A percentile compares a stretch with the other conserved stretches of the same genome.
Evolutionary conservation across 805 yeast genomes (phyloP).

Genomic region (Myxozyma mucilagina): DNA sequence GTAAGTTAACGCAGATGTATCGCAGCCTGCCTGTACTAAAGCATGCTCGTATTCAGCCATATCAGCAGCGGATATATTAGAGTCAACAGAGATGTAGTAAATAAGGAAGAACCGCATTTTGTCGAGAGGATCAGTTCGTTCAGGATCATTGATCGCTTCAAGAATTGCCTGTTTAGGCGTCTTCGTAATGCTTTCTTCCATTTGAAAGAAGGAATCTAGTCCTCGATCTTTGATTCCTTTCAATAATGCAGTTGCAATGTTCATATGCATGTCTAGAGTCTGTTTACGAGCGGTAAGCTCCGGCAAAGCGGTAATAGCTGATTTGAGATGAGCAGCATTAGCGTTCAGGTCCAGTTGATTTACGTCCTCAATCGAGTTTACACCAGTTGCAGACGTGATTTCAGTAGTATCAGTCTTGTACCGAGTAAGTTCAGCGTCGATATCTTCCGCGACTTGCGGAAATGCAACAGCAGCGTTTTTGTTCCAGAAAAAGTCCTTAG

Average conservation of each 20-base stretch:
- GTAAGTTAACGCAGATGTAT: constrained; percentile 66
- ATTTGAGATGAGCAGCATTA: constrained; percentile 46
- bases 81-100: constrained; percentile 53
- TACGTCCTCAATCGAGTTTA: constrained; percentile 70
- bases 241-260: constrained; percentile 79
- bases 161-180: constrained; percentile 56
- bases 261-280: constrained; percentile 95
- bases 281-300: constrained; percentile 85
- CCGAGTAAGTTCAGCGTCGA: constrained; percentile 74
- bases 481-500: constrained; percentile 90
- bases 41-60: constrained; percentile 64
- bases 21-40: constrained; percentile 55
- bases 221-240: constrained; percentile 83
- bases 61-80: constrained; percentile 49
- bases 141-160: constrained; percentile 53
- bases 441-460: constrained; percentile 98
- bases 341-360: constrained; percentile 45
- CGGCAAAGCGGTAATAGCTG: constrained; percentile 88
- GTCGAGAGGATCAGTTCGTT: constrained; percentile 59
- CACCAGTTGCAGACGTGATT: constrained; percentile 73
- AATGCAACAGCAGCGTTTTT: constrained; percentile 84
- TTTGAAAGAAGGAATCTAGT: constrained; percentile 87
- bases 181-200: constrained; percentile 72
- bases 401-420: constrained; percentile 89
- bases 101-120: constrained; percentile 87